phyloP scores from a whole-genome alignment of 163 green algal species.

The Volvox carteri region DNA sequence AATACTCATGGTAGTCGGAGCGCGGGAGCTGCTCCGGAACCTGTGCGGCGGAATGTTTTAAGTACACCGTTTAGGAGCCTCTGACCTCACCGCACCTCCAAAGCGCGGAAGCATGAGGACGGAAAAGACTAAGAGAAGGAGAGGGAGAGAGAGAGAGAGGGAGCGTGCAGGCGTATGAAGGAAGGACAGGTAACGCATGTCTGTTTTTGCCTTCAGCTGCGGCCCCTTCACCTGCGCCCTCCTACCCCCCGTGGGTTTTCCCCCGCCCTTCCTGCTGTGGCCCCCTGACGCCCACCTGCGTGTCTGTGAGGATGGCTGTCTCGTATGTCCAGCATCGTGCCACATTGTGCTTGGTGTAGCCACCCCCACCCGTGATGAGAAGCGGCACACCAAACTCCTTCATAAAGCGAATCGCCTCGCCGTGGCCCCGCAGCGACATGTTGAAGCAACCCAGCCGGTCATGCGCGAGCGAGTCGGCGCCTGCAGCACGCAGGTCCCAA shows the following conservation, averaged over 20 bases:
- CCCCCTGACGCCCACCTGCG: conserved; percentile 53
- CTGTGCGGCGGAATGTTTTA: no score
- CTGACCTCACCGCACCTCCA: no score
- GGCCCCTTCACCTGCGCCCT: background rate
- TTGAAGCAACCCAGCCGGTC: conserved; percentile 97
- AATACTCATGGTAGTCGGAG: conserved; percentile 96
- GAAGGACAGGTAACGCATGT: no score
- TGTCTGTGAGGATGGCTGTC: conserved; percentile 87
- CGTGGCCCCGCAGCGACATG: conserved; percentile 92
- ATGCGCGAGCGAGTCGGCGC: conserved; percentile 93
- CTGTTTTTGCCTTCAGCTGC: no score
- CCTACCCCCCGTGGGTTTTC: background rate
- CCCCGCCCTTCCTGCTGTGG: background rate
- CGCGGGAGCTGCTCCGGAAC: conserved; percentile 77
- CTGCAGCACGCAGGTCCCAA: conserved; percentile 68
- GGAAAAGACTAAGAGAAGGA: no score
- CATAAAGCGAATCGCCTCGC: conserved; percentile 93
- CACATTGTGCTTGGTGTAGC: conserved; percentile 99
- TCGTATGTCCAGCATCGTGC: conserved; percentile 97
- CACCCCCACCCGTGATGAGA: conserved; percentile 95
- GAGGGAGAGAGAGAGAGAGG: no score
- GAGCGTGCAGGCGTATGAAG: no score
- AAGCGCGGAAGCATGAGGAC: no score
- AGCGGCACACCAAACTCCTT: conserved; percentile 92
- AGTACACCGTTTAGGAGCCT: no score